Evolutionary conservation across 441 rosid species (phyloP), one percentile per base, ranked within the genome.

Genomic region (Hura crepitans): DNA sequence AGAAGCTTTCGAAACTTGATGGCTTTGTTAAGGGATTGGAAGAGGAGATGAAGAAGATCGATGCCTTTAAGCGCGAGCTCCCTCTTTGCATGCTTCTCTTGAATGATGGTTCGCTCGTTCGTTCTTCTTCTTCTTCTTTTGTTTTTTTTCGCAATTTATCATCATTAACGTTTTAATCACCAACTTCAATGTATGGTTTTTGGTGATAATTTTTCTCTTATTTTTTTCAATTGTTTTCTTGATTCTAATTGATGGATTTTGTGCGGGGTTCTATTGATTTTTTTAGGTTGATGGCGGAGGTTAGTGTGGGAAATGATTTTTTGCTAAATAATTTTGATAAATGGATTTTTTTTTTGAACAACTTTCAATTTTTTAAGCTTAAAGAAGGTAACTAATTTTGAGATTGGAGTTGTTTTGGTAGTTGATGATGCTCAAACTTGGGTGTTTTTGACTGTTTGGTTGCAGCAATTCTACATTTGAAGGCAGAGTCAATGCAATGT

Each of bases 1-100:
- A 66, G 56, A 81, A 83, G 75, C 81, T 59, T 17, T 74, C 84
- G 11, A 84, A 80, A 69, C 67, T 86, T 23, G 87, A 86, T 23
- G 84, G 80, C 54, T 83, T 85, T 72, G 65, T 92, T 46, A 74
- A 78, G 63, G 78, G 80, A 23, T 85, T 95, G 71, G 92, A 92
- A 76, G 95, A 88, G 57, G 99, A 95, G 79, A 79, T 83, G 89
- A 78, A 65, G 56, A 95, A 90, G 92, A 90, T 95, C 82, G 89
- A 92, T 60, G 84, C 84, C 31, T 89, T 81, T 75, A 81, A 88
- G 64, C 92, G 96, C 73, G 88, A 95, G 88, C 87, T 95, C 58
- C 99, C 99, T 80, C 85, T 90, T 56, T 89, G 86, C 79, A 83
- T 92, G 85, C 80, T 92, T 66, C 83, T 92, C 47, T 59, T 95